phyloP scores from a whole-genome alignment of 441 rosid genomes.

The Aquilaria agallochum region DNA sequence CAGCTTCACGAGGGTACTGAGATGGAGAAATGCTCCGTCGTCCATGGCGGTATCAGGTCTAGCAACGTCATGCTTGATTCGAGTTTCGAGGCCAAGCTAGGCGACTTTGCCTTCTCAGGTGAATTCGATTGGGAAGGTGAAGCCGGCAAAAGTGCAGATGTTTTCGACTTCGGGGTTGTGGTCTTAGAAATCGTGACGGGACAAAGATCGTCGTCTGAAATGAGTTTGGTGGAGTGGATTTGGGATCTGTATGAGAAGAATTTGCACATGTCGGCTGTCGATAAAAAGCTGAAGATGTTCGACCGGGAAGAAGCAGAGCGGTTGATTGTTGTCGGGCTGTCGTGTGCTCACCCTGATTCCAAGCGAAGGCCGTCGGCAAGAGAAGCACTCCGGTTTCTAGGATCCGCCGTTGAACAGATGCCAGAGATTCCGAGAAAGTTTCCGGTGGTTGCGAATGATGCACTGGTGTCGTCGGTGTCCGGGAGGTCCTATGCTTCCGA shows the following conservation, averaged over 20 bases:
- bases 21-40: conserved; percentile 34
- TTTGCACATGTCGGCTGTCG: background rate
- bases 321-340: conserved; percentile 19
- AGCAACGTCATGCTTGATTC: conserved; percentile 38
- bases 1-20: conserved; percentile 28
- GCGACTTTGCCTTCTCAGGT: too few species aligned
- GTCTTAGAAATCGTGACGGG: conserved; percentile 11
- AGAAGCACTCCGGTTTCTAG: conserved; percentile 14
- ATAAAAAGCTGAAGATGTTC: conserved; percentile 3
- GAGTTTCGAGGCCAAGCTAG: background rate
- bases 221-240: conserved; percentile 15
- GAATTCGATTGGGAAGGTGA: background rate
- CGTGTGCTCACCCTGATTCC: conserved; percentile 21
- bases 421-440: too few species aligned
- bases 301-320: conserved; percentile 7
- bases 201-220: background rate
- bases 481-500: too few species aligned
- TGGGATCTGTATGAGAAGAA: conserved; percentile 20
- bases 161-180: conserved; percentile 14
- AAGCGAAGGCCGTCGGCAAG: conserved; percentile 17
- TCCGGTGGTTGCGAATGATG: too few species aligned
- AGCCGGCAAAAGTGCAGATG: conserved; percentile 15
- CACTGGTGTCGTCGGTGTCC: too few species aligned
- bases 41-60: conserved; percentile 33
- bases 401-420: background rate